Evolutionary conservation across 1,284 basidiomycete species (phyloP), one percentile per base, ranked within the genome.

Genomic region (Mixia osmundae): DNA sequence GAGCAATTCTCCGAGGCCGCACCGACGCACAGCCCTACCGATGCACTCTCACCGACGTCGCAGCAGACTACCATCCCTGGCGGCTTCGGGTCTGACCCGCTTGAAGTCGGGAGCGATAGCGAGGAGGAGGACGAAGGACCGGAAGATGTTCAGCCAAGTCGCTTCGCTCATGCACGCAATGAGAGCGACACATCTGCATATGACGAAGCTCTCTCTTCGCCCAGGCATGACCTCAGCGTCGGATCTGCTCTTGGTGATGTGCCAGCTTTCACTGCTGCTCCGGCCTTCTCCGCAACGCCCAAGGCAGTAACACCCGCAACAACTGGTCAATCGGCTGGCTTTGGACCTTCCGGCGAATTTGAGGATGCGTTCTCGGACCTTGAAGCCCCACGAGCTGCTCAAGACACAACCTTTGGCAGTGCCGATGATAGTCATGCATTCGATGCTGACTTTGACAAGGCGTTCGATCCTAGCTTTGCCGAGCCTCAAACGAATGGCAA

Each of bases 371-470:
- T 25, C 26, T 31, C 14, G 27, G 38, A 25, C 30, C 32, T 3
- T 38, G 33, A 18, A 35, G 25, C 23, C 40, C 38, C 24, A 34
- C 35, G 5, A 42, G 33, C 22, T 39, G 19, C 25, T n/a, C 8
- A 26, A 12, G 22, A 30, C n/a, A 10, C 31, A 7, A 29, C 10
- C 14, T 24, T 41, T 14, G 39, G 41, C 3, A 35, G 14, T 10
- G 28, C 33, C 21, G 28, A 35, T 20, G 40, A 22, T 6, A 20
- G 23, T 11, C 23, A 23, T 28, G 38, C 30, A 14, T 44, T 44
- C 30, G 44, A 43, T 30, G 43, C 40, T 23, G 32, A 39, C 11
- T 44, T 48, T 30, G 44, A 44, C 9, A 41, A 43, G 25, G 42
- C 43, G 5, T 47, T 47, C 24, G 40, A 33, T 12, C 41, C 44